Base-by-base conservation (phyloP, 1,284 basidiomycete genomes). In the Vanrija pseudolonga region DNA sequence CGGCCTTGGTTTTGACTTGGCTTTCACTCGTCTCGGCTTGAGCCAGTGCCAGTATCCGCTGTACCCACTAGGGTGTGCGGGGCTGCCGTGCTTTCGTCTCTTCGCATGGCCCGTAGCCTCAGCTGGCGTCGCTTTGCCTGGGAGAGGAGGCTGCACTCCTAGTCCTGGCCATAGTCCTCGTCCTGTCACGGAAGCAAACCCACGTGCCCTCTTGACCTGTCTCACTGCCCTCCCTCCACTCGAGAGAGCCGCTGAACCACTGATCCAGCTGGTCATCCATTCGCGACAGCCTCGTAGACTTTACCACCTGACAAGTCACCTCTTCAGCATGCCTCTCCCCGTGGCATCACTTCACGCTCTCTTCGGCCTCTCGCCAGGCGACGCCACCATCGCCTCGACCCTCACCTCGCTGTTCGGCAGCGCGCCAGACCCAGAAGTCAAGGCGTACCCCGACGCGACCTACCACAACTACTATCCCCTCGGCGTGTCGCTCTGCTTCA, bases 391-490 rank as follows among this genome's bases (percentile, higher is more conserved):
- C 44, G 36, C 32, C 6, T 7, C 37, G 2, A 51, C 57, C 37
- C 53, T 61, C 40, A 26, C 44, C 17, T 39, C 53, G 12, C 18
- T 55, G 51, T 14, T 36, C 52, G 36, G 18, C 26, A 42, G 36
- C n/a, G 17, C 42, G 17, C 57, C 71, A 2, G 57, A 65, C n/a
- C 84, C 86, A 11, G 82, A 88, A 56, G 76, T 89, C 71, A 90
- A 89, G 70, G 77, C 84, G 0, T 94, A 90, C 72, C 72, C 86
- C 37, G 90, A 94, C 72, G 82, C 82, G 4, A 83, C 90, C 56
- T 96, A 92, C 77, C 82, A 88, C 77, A 93, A 90, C 73, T 91
- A 90, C 77, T 83, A 82, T 68, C 26, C 80, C 1, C 80, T 91
- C 32, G 91, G 90, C 12, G 63, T 94, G 63, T 92, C 89, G 57